phyloP scores from a whole-genome alignment of 2,329 filamentous ascomycete genomes.

The Pseudogymnoascus sp. region DNA sequence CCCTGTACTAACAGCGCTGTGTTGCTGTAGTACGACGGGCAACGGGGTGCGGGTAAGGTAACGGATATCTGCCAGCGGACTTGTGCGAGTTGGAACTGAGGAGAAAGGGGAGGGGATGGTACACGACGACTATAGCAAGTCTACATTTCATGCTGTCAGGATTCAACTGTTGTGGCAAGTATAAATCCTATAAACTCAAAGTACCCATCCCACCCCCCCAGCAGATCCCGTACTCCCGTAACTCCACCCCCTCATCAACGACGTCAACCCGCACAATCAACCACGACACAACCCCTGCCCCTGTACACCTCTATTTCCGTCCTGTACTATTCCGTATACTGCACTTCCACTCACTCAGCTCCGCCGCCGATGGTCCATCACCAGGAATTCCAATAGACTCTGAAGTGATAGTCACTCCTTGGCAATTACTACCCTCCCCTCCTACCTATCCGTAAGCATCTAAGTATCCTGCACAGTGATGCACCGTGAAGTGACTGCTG shows the following conservation, averaged over 20 bases:
- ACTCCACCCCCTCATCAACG: neutral
- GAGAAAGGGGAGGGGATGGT: neutral
- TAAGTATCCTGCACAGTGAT: neutral
- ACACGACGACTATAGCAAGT: neutral
- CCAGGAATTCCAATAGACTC: no score
- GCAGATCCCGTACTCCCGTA: neutral
- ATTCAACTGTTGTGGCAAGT: neutral
- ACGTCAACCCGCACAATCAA: neutral
- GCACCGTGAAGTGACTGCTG: neutral
- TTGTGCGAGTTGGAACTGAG: neutral
- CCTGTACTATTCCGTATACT: neutral
- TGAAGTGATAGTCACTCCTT: no score
- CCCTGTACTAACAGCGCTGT: neutral
- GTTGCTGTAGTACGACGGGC: no score
- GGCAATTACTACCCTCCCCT: neutral
- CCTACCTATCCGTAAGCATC: neutral
- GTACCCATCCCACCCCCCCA: neutral
- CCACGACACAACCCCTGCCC: neutral
- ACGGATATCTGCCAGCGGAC: neutral
- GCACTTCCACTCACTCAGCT: neutral
- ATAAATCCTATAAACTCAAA: neutral
- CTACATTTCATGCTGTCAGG: neutral
- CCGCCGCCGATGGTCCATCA: no score
- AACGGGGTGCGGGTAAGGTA: neutral
- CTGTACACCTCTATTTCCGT: neutral